Evolutionary conservation across 306 rosid genomes (phyloP), one percentile per base, ranked within the genome.

Genomic region (Cajanus cajan): DNA sequence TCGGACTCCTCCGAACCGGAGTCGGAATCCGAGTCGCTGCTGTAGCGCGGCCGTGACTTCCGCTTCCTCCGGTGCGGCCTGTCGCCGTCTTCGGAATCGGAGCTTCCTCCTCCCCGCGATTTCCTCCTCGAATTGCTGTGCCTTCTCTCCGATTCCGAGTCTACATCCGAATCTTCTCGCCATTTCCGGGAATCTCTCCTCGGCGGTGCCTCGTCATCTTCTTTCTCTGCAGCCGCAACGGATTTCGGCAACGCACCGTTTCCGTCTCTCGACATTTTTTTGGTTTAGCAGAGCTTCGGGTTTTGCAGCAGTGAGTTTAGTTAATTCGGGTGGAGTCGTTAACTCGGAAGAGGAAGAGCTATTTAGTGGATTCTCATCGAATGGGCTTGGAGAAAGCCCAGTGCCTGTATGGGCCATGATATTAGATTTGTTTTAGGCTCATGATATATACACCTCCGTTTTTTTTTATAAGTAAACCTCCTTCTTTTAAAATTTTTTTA

Each of bases 1-100:
- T 40, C 72, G 37, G 63, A 16, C 47, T 51, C 62, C 71, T 68
- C 88, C 19, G 86, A 80, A 24, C 51, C 82, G 13, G 87, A 87
- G 25, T 48, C 64, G 13, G 89, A 83, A 22, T 68, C 82, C 10
- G 83, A 84, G 18, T 78, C 89, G 45, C 97, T 90, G 50, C 90
- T 84, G 80, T 88, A 57, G 4, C 88, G 65, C 34, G 83, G 77
- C 62, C 97, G 82, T 7, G 91, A 88, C 39, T 82, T 91, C 18
- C 89, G 37, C 90, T 84, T 88, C 43, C 88, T 64, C 39, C 84
- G 74, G 31, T 54, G 72, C n/a, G 37, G 73, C 34, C 41, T 68
- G 14, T 82, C 87, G 0, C 68, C 22, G 8, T 64, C 79, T 1
- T 90, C 86, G 10, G 87, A 88, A 24, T 73, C 89, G 0, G 87